phyloP scores from a whole-genome alignment of 306 rosid genomes.

The Prunus mume region DNA sequence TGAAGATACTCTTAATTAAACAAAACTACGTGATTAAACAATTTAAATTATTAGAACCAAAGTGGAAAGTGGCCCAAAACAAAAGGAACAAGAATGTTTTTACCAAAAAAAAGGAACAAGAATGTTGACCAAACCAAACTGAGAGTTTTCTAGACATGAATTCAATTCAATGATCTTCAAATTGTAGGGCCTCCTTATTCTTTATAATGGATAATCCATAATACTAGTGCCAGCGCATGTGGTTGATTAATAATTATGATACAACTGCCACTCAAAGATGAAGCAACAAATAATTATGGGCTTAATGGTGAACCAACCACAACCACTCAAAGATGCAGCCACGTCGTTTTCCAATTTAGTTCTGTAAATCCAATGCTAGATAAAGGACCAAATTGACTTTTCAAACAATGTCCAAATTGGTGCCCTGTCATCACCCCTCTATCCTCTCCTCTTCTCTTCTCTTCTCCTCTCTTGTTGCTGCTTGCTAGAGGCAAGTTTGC shows the following conservation, averaged over 20 bases:
- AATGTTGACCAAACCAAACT: too few species aligned
- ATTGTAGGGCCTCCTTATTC: too few species aligned
- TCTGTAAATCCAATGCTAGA: not conserved
- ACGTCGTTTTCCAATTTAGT: not conserved
- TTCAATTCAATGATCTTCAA: too few species aligned
- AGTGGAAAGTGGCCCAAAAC: too few species aligned
- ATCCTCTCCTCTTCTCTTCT: not conserved
- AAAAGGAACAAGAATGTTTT: too few species aligned
- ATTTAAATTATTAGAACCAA: too few species aligned
- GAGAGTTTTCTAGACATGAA: too few species aligned
- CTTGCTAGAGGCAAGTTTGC: too few species aligned
- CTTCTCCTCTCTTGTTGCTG: not conserved
- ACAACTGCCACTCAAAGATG: not conserved
- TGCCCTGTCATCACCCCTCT: not conserved
- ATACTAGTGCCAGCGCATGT: not conserved
- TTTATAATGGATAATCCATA: not conserved
- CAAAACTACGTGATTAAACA: too few species aligned
- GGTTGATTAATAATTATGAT: conserved; percentile 1
- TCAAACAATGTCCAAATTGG: not conserved
- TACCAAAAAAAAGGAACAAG: too few species aligned
- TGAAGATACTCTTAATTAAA: too few species aligned
- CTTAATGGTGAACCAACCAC: not conserved
- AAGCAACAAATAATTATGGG: not conserved
- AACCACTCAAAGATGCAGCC: too few species aligned
- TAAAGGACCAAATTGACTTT: not conserved